Conservation (phyloP, 2,329 filamentous ascomycete genomes). For the Talaromyces sp. region DNA sequence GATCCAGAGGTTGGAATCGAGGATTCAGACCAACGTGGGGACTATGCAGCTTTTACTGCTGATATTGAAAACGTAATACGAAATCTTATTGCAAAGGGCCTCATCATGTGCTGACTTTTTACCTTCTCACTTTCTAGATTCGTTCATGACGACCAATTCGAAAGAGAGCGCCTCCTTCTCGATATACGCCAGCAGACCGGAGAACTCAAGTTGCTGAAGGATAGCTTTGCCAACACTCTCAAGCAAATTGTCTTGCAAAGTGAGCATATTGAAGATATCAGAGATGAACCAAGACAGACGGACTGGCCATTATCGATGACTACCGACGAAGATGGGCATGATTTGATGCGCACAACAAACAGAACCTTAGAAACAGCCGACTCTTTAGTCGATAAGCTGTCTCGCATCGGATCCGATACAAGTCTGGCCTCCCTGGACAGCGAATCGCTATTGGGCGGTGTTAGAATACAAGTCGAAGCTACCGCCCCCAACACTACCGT, state of each 20-base stretch:
- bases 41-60: slow-evolving; percentile 1
- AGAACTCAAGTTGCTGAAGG: background rate
- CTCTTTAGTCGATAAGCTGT: background rate
- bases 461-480: background rate
- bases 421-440: background rate
- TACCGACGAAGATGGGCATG: background rate
- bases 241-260: background rate
- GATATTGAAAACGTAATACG: background rate
- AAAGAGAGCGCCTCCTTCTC: background rate
- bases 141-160: background rate
- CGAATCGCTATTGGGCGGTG: background rate
- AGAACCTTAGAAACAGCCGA: background rate
- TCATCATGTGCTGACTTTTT: background rate
- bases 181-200: background rate
- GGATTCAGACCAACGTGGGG: slow-evolving; percentile 1
- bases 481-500: background rate
- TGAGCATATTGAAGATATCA: background rate
- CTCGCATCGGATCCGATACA: background rate
- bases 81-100: background rate
- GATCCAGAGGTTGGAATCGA: background rate
- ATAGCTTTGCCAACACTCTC: background rate
- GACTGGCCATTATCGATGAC: background rate
- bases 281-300: background rate
- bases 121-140: background rate
- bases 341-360: background rate